Evolutionary conservation across 2,329 filamentous ascomycete species (phyloP), one percentile per base, ranked within the genome.

Genomic region (Aphanocladium album): DNA sequence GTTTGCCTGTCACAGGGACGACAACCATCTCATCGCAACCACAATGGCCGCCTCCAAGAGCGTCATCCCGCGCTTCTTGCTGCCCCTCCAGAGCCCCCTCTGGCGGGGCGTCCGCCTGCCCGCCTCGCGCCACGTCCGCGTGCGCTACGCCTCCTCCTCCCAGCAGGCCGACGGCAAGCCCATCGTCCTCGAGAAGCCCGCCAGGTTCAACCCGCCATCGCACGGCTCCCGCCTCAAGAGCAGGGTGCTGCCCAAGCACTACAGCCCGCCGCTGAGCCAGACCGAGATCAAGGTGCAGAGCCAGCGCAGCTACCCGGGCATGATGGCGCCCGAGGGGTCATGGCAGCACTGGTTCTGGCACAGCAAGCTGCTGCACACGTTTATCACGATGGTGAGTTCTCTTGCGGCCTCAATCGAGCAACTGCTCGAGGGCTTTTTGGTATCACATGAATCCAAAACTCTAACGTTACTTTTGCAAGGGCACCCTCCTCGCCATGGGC

Each of bases 141-240:
- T 76, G 53, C 73, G 73, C 54, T 76, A 72, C 9, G 61, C 62
- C 14, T 55, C 54, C 47, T 16, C 51, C 11, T 45, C 46, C 5
- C 27, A 37, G 11, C 25, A 5, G 41, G 47, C 54, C 46, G 55
- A 58, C 46, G 61, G 66, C 49, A 76, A 74, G 64, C 89, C 88
- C 39, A 82, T 87, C 63, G 83, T 91, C 5, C 87, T 99, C 65
- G 90, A 90, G 68, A 91, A 97, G 75, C 93, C 93, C 25, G 83
- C 89, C 69, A 89, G 88, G 72, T 98, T 96, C 81, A 90, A 90
- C 52, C 93, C 95, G 2, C 95, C 95, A 0, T 98, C 93, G 0
- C 95, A 98, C 73, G 88, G 89, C 14, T 79, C 89, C 23, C 82
- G 89, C 7, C 82, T 91, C 35, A 81, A 83, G 59, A 80, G 82